phyloP scores from a whole-genome alignment of 148 eudicot genomes.

The Chenopodium quinoa region DNA sequence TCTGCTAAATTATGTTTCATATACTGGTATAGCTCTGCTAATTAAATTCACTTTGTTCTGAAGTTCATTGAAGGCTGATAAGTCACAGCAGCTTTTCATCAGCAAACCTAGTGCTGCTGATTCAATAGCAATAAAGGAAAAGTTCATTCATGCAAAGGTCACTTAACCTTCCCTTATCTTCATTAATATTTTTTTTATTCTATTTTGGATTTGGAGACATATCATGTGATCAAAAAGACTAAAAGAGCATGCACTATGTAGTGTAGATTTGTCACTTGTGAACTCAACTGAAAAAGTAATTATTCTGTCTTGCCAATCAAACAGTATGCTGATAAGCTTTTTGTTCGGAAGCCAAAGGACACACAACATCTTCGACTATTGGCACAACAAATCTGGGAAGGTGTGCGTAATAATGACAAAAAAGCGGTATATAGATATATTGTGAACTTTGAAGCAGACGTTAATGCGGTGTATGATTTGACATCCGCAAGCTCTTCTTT shows the following conservation, averaged over 20 bases:
- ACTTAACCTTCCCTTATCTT: background rate
- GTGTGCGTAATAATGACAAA: slow-evolving; percentile 82
- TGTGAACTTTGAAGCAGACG: slow-evolving; percentile 71
- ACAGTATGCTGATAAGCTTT: slow-evolving; percentile 86
- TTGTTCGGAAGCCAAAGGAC: slow-evolving; percentile 73
- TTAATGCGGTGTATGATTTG: slow-evolving; percentile 63
- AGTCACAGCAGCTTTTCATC: slow-evolving; percentile 54
- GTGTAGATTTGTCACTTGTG: background rate
- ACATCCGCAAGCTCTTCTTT: slow-evolving; percentile 47
- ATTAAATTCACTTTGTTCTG: slow-evolving; percentile 26
- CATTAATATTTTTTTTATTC: background rate
- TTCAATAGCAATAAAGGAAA: slow-evolving; percentile 87
- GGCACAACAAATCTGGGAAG: slow-evolving; percentile 91
- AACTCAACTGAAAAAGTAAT: background rate
- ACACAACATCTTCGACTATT: slow-evolving; percentile 42
- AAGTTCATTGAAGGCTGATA: slow-evolving; percentile 73
- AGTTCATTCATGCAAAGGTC: slow-evolving; percentile 97
- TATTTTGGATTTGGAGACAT: background rate
- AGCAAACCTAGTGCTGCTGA: slow-evolving; percentile 84
- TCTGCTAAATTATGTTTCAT: background rate
- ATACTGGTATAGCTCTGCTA: slow-evolving; percentile 13
- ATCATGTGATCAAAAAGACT: background rate
- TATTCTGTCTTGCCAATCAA: slow-evolving; percentile 13
- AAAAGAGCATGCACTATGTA: background rate
- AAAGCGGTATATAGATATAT: slow-evolving; percentile 75